Percentiles rank a stretch among this genome's conserved stretches.
Evolutionary conservation across 2,329 filamentous ascomycete species (phyloP).

Genomic region (Dothideomycetes sp.): DNA sequence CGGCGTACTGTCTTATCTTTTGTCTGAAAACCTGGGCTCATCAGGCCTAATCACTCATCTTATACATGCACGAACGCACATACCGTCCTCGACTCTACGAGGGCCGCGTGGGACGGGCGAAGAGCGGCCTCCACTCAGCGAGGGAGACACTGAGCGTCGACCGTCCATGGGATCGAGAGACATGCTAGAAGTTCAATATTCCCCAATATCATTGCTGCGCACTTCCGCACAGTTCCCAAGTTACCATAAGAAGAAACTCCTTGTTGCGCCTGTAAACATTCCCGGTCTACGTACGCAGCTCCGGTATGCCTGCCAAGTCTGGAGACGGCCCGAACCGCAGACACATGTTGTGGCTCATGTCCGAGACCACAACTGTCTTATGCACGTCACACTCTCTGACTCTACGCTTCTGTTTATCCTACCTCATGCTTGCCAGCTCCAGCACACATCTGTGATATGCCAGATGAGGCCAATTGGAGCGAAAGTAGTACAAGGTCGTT

Average conservation of each 20-base stretch:
- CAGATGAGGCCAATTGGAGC: neutral
- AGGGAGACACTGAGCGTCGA: conserved; percentile 57
- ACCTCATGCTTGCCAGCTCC: neutral
- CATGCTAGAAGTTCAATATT: conserved; percentile 32
- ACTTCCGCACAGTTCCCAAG: neutral
- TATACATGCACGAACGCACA: conserved; percentile 21
- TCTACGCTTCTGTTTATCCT: too few relatives aligned
- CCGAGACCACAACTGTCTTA: too few relatives aligned
- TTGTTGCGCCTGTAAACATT: neutral
- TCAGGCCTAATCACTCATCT: neutral
- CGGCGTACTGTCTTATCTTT: conserved; percentile 61
- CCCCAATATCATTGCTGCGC: neutral
- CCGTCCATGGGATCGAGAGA: conserved; percentile 49
- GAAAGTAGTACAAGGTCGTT: neutral
- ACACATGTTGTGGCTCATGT: too few relatives aligned
- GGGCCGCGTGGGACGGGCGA: conserved; percentile 66
- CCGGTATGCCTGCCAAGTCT: neutral
- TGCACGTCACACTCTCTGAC: too few relatives aligned
- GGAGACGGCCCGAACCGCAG: too few relatives aligned
- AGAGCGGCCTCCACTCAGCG: conserved; percentile 65
- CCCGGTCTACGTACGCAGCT: neutral
- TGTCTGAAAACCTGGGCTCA: conserved; percentile 1
- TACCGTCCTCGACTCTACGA: conserved; percentile 70
- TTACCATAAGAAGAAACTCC: neutral
- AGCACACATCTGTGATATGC: neutral